A percentile compares a stretch with the other conserved stretches of the same genome.
Conservation (phyloP, 202 grass and related monocot genomes). For the Zizania palustris region DNA sequence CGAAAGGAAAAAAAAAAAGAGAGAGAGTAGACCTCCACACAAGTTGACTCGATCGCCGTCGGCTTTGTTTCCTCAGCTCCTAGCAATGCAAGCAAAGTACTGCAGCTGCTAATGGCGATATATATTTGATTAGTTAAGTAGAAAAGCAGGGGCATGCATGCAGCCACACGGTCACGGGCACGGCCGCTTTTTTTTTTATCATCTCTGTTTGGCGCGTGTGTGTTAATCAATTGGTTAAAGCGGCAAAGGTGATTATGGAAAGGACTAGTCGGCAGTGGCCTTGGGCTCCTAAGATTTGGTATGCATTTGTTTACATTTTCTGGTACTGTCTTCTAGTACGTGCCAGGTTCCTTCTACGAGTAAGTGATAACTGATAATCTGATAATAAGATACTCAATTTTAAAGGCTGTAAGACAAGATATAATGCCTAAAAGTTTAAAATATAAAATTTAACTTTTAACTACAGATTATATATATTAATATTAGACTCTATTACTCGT, state of each 20-base stretch:
- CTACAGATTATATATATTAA: too few species aligned
- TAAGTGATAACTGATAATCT: too few species aligned
- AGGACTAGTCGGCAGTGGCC: slow-evolving; percentile 11
- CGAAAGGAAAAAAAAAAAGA: too few species aligned
- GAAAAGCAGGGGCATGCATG: not conserved
- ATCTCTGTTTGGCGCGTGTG: not conserved
- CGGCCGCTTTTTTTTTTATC: not conserved
- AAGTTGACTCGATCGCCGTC: slow-evolving; percentile 32
- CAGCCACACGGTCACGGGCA: not conserved
- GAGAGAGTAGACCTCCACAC: slow-evolving; percentile 28
- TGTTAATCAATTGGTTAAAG: slow-evolving; percentile 24
- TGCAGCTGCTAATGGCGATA: not conserved
- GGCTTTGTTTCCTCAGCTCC: slow-evolving; percentile 28
- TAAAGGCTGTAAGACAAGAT: too few species aligned
- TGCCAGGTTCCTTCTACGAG: too few species aligned
- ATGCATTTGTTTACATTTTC: not conserved
- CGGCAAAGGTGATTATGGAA: slow-evolving; percentile 27
- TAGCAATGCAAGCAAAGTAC: slow-evolving; percentile 29
- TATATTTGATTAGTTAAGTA: not conserved
- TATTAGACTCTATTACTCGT: too few species aligned
- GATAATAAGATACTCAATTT: too few species aligned
- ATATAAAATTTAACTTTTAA: too few species aligned
- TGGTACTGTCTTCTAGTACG: not conserved
- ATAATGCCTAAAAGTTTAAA: too few species aligned
- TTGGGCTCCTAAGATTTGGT: slow-evolving; percentile 51